Conservation (phyloP, 2,329 filamentous ascomycete species). For the Harringtonia aguacate region DNA sequence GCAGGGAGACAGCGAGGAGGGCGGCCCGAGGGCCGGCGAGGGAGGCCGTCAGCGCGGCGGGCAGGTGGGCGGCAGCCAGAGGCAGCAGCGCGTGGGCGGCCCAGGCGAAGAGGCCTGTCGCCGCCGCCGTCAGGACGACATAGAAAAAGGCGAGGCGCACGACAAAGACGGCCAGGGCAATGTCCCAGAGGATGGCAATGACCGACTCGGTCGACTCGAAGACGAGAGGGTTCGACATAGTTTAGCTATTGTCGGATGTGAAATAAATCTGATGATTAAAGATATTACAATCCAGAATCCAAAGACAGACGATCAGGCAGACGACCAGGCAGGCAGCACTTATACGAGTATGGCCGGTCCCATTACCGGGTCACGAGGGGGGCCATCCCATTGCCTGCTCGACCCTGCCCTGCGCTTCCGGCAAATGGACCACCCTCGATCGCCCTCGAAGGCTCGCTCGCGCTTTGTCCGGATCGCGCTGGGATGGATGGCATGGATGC, state of each 20-base stretch:
- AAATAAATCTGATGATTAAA: background rate
- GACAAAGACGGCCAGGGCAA: conserved; percentile 23
- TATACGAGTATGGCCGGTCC: background rate
- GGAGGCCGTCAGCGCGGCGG: background rate
- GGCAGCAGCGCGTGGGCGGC: background rate
- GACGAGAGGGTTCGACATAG: conserved; percentile 8
- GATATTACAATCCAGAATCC: background rate
- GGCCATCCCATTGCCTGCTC: too few relatives aligned
- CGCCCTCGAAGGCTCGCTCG: too few relatives aligned
- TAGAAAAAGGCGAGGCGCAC: conserved; percentile 10
- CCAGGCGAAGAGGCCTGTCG: conserved; percentile 19
- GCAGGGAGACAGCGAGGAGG: background rate
- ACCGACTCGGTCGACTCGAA: conserved; percentile 23
- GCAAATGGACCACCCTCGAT: too few relatives aligned
- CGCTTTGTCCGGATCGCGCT: background rate
- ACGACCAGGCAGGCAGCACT: too few relatives aligned
- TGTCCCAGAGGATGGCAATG: conserved; percentile 26
- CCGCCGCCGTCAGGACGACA: conserved; percentile 16
- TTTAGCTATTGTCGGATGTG: background rate
- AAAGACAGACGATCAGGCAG: background rate
- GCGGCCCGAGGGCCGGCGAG: background rate
- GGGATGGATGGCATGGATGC: too few relatives aligned
- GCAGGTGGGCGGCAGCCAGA: conserved; percentile 5
- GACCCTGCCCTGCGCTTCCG: too few relatives aligned
- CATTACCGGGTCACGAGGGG: too few relatives aligned